A percentile compares a stretch with the other conserved stretches of the same genome.
Evolutionary conservation across 257 asterid species (phyloP).

Genomic region (Apocynum venetum): DNA sequence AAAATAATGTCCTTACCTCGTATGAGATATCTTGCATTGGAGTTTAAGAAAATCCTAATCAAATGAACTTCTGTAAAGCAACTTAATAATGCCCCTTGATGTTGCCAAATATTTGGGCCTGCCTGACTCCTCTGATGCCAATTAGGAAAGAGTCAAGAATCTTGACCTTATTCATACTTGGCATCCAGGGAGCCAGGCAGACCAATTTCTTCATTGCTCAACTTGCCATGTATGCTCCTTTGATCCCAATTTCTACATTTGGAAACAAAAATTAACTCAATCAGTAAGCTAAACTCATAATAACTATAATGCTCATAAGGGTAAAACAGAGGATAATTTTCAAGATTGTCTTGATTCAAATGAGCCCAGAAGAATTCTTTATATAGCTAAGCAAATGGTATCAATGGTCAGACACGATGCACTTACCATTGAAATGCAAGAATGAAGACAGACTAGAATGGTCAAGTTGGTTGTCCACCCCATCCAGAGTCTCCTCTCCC

Average conservation of each 20-base stretch:
- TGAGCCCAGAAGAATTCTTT: too few relatives aligned
- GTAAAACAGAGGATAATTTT: too few relatives aligned
- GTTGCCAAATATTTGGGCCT: constrained; percentile 3
- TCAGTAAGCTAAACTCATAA: not conserved
- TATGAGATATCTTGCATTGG: too few relatives aligned
- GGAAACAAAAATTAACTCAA: not conserved
- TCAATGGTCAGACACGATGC: not conserved
- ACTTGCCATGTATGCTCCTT: not conserved
- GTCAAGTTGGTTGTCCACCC: not conserved
- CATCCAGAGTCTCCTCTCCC: not conserved
- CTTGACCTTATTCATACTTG: constrained; percentile 7
- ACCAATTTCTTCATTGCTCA: not conserved
- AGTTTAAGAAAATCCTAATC: too few relatives aligned
- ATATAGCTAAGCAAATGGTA: too few relatives aligned
- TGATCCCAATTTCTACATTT: not conserved
- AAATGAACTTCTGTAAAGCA: too few relatives aligned
- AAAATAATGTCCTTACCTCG: too few relatives aligned
- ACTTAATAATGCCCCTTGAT: not conserved
- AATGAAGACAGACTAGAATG: too few relatives aligned
- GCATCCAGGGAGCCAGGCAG: constrained; percentile 21
- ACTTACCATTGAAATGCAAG: not conserved
- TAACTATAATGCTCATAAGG: too few relatives aligned
- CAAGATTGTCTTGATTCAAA: too few relatives aligned
- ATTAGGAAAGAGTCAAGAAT: constrained; percentile 9
- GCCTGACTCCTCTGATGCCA: constrained; percentile 19